A percentile compares a stretch with the other conserved stretches of the same genome.
These are phyloP conservation scores for Aspergillus japonicus DNA, from an alignment of 2,329 filamentous ascomycete species.

Conservation along the genomic window DNA sequence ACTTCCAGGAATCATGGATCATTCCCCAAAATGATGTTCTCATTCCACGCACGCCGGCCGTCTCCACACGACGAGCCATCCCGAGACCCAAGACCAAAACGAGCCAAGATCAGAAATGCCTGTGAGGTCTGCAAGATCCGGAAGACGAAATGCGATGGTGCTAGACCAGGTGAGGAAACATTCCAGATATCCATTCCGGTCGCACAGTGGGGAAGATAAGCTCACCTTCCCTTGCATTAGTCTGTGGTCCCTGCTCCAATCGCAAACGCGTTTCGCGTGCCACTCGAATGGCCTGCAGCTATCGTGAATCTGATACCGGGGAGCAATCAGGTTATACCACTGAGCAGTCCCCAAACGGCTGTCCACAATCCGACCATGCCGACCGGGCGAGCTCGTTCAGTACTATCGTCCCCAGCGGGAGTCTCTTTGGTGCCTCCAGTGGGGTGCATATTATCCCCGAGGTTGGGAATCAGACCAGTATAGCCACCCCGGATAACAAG, in stretches of 20 bases:
- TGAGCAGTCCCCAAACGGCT: neutral
- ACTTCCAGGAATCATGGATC: too few relatives aligned
- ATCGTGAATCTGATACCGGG: neutral
- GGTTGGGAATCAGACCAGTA: too few relatives aligned
- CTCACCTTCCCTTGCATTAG: neutral
- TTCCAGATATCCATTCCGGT: constrained; percentile 1
- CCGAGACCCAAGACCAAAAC: neutral
- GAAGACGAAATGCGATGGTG: neutral
- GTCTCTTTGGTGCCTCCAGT: neutral
- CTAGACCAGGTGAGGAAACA: neutral
- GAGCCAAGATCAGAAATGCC: neutral
- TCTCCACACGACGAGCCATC: neutral
- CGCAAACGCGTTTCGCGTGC: constrained; percentile 2
- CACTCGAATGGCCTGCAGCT: neutral
- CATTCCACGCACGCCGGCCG: neutral
- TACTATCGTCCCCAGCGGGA: neutral
- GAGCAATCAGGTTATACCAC: neutral
- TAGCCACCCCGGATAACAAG: neutral
- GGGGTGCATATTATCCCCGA: neutral
- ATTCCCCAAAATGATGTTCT: neutral
- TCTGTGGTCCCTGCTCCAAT: constrained; percentile 13
- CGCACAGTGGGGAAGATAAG: neutral
- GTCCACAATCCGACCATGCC: neutral
- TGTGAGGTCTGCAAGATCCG: neutral
- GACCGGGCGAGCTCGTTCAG: neutral